Evolutionary conservation across 2,329 filamentous ascomycete species (phyloP), one percentile per base, ranked within the genome.

Genomic region (Fusarium marasasianum): DNA sequence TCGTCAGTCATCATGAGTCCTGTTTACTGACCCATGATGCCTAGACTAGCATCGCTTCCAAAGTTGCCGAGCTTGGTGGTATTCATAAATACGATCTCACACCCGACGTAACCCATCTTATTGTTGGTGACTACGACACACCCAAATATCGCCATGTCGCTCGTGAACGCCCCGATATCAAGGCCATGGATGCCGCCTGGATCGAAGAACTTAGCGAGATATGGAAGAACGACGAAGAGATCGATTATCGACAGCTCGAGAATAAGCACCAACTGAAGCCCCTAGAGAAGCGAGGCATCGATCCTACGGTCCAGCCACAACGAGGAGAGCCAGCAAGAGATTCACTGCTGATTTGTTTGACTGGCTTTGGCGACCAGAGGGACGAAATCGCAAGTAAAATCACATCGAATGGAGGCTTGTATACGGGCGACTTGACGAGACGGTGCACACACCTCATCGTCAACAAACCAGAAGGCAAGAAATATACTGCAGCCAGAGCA

Each of bases 131-230:
- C 78, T 93, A 94, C 78, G 90, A 96, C 80, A 98, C 96, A 2
- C 91, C 93, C 56, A 99, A 99, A 83, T 99, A 99, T 84, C 93
- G 92, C 82, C 98, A 97, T 86, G 96, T 98, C 79, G 96, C 96
- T 61, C 94, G 92, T 80, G 93, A 96, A 81, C 90, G 96, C 59
- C 91, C 92, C 54, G 96, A 99, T 79, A 92, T 99, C 79, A 91
- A 91, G 80, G 92, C 95, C 56, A 91, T 99, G 84, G 90, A 90
- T 48, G 90, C 92, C n/a, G 89, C 90, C 78, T 99, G 95, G 94
- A 88, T 99, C 56, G 91, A 96, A 63, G 93, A 93, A 22, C 88
- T 98, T 24, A 89, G 93, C 33, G 86, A 92, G 33, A 86, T 91
- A 50, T 99, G 96, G 96, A 92, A 96, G 75, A 86, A 90, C 57